Evolutionary conservation across 768 basidiomycete species (phyloP).

Genomic region (Mycena vitilis): DNA sequence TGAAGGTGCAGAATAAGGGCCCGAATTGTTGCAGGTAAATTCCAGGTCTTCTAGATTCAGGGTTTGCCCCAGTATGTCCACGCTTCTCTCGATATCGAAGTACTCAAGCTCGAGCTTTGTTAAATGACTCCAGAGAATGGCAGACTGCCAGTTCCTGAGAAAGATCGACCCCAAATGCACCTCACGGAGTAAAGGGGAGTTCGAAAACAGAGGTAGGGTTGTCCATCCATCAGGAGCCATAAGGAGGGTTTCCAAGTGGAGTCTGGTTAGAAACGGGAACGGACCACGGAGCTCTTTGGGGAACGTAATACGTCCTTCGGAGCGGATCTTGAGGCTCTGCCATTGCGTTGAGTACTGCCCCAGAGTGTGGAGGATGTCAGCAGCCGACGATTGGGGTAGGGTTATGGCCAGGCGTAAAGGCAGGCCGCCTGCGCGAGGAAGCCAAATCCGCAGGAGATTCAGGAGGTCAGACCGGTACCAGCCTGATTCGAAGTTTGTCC

Average conservation of each 20-base stretch:
- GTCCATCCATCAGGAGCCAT: background rate
- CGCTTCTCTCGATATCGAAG: background rate
- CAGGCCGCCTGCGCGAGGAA: conserved; percentile 5
- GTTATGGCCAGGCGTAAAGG: background rate
- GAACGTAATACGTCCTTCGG: conserved; percentile 8
- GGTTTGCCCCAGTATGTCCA: background rate
- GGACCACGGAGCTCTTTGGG: conserved; percentile 4
- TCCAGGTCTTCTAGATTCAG: no score
- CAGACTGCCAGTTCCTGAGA: background rate
- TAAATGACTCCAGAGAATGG: conserved; percentile 2
- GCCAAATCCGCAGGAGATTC: background rate
- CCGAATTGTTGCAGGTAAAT: no score
- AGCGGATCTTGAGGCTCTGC: background rate
- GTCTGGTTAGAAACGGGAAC: background rate
- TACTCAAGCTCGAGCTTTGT: background rate
- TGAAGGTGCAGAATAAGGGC: no score
- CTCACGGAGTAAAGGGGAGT: conserved; percentile 4
- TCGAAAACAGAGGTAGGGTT: background rate
- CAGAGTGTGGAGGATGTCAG: background rate
- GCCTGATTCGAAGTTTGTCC: no score
- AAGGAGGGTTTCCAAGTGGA: background rate
- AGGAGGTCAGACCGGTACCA: background rate
- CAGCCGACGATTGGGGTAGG: background rate
- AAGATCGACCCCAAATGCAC: background rate
- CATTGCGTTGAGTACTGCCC: background rate